Base-by-base conservation (phyloP, 306 rosid genomes). In the Vigna hirtella region DNA sequence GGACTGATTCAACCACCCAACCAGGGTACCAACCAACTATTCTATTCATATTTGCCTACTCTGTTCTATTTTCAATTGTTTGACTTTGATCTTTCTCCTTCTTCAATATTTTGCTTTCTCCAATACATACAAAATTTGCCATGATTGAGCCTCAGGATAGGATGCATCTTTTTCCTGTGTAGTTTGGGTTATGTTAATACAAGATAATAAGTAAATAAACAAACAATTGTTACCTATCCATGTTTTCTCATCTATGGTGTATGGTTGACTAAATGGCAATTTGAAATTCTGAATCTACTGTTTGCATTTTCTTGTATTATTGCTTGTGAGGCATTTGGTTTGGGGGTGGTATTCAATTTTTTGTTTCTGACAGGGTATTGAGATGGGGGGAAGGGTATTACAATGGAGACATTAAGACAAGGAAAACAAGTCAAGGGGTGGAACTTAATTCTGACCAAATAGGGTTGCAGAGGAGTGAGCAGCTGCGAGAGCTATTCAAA, bases 401-500 rank as follows among this genome's bases (percentile, higher is more conserved):
- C 87, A 93, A 93, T 81, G 98, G 97, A 74, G 95, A 91, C 51
- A 93, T 93, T 34, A 93, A 93, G 90, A 91, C 98, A 2, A 87
- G 95, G 80, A 93, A 93, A 82, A 93, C 97, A 81, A 71, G 79
- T 71, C 97, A 89, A 87, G 82, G 90, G 56, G 68, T 85, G 2
- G 95, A 93, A 24, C 89, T 84, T 18, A 82, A 82, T 83, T 85
- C 97, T 18, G 91, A 91, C 58, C 90, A 89, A 85, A 80, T 90
- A 72, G 93, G 90, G 15, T 70, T 91, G 67, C 95, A 91, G 72
- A 87, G 98, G 67, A 91, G 97, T 77, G 90, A 91, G 63, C 91
- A 91, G 69, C 62, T 93, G 78, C 72, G 91, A 80, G 98, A 88
- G 57, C 85, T 93, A 8, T 93, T 77, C 22, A 85, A 81, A 70